phyloP scores from a whole-genome alignment of 768 basidiomycete species.

The Tylopilus sp. region DNA sequence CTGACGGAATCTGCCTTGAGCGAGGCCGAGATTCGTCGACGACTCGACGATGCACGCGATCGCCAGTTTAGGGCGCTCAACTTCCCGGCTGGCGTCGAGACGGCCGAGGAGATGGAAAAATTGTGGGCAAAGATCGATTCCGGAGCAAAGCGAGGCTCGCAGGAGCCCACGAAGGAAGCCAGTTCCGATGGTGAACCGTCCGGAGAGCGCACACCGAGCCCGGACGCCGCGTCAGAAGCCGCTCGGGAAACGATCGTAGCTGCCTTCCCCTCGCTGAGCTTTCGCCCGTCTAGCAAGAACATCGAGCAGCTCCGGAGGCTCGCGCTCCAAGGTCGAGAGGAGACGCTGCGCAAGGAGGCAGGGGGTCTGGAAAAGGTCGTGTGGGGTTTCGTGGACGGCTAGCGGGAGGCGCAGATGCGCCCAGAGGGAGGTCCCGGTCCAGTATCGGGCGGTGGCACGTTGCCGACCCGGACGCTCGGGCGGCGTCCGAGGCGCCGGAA shows the following conservation, averaged over 20 bases:
- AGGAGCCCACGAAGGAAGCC: too few species aligned
- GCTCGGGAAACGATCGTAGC: too few species aligned
- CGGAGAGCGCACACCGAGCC: too few species aligned
- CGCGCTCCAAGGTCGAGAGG: constrained; percentile 43
- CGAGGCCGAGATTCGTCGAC: constrained; percentile 34
- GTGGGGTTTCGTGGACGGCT: constrained; percentile 23
- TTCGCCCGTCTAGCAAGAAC: constrained; percentile 26
- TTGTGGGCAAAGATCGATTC: constrained; percentile 33
- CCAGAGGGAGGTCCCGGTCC: not conserved
- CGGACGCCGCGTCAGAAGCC: too few species aligned
- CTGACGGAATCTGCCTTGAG: constrained; percentile 40
- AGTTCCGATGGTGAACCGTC: too few species aligned
- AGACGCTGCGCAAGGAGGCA: constrained; percentile 38
- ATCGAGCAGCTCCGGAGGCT: constrained; percentile 45
- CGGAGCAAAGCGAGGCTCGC: constrained; percentile 10
- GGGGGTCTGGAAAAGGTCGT: constrained; percentile 48
- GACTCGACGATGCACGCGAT: constrained; percentile 32
- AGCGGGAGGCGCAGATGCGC: not conserved
- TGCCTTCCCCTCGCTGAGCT: constrained; percentile 36
- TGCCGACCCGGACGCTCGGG: constrained; percentile 3
- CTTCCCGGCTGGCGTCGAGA: constrained; percentile 48
- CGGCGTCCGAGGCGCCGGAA: not conserved
- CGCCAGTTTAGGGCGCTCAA: constrained; percentile 46
- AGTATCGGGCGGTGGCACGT: not conserved
- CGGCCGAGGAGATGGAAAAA: constrained; percentile 26